Base-by-base conservation (phyloP, 805 yeast genomes). In the Metschnikowia henanensis region DNA sequence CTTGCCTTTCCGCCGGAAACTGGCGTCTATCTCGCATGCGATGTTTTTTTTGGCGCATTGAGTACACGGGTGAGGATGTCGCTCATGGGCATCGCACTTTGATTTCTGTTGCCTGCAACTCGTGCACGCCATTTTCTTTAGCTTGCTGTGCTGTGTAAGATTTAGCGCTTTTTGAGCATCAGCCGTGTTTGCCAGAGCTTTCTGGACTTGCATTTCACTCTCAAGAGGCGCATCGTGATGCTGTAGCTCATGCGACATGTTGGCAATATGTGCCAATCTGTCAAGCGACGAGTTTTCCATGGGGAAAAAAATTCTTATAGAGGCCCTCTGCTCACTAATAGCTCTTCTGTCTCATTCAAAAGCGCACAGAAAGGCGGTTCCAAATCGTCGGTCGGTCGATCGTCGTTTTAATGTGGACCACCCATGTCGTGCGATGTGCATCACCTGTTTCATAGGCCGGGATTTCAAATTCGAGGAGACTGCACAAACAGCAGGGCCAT, bases 101-200 rank as follows among this genome's bases (percentile, higher is more conserved):
- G 90, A 84, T 65, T 94, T 94, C 62, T 92, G 99, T 64, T 94
- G 98, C 12, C 98, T 79, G 61, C 99, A 94, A 57, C 92, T 96
- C 1, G 88, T 89, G 70, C 99, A 94, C 0, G 98, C 98, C 60
- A 90, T 38, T 40, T 30, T 53, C 51, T 30, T 46, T 45, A 26
- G 43, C 40, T 29, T 32, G 23, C 10, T 25, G 22, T 36, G 45
- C 21, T 35, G 45, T 4, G 37, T 32, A 8, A 19, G 37, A 5
- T 4, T 16, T 20, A 4, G 25, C 18, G 16, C n/a, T 22, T 16
- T 22, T 19, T 12, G 18, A 22, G n/a, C 15, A 35, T 13, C 21
- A 16, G 23, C 6, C 38, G n/a, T 10, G 16, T 21, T 15, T 9
- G 12, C 9, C 13, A 17, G 13, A 16, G 15, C 16, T 6, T 9